Conservation (phyloP, 306 rosid species). For the Cucurbita ficifolia region DNA sequence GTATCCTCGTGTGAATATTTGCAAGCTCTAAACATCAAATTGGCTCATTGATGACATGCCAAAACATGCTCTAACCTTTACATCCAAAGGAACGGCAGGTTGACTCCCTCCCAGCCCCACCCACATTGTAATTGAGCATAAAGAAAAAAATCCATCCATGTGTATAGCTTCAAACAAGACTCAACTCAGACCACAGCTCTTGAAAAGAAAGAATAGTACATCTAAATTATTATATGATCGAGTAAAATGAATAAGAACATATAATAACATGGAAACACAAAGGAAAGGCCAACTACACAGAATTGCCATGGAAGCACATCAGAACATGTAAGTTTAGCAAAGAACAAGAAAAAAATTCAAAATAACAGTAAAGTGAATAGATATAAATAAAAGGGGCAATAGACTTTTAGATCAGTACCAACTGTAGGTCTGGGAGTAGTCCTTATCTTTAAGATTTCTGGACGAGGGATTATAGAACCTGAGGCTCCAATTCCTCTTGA, state of each 20-base stretch:
- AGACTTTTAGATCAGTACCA: slow-evolving; percentile 30
- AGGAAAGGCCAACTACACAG: neutral
- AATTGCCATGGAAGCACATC: neutral
- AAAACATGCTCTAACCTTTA: neutral
- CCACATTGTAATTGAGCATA: neutral
- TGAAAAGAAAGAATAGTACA: neutral
- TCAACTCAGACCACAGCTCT: neutral
- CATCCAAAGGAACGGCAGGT: neutral
- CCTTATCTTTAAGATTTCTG: slow-evolving; percentile 81
- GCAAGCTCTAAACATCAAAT: neutral
- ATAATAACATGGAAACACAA: neutral
- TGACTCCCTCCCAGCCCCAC: neutral
- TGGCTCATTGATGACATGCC: neutral
- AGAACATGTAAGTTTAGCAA: neutral
- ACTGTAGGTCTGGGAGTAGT: slow-evolving; percentile 69
- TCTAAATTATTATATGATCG: neutral
- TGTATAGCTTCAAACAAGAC: neutral
- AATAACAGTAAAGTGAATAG: slow-evolving; percentile 3
- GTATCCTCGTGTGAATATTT: neutral
- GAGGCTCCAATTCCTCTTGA: slow-evolving; percentile 77
- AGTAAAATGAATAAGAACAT: neutral
- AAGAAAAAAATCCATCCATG: neutral
- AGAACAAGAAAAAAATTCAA: neutral
- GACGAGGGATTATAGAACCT: slow-evolving; percentile 75
- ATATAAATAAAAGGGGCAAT: neutral